These are phyloP conservation scores for Cyclostephanos tholiformis DNA, from an alignment of 108 stramenopile species.

Conservation along the genomic window DNA sequence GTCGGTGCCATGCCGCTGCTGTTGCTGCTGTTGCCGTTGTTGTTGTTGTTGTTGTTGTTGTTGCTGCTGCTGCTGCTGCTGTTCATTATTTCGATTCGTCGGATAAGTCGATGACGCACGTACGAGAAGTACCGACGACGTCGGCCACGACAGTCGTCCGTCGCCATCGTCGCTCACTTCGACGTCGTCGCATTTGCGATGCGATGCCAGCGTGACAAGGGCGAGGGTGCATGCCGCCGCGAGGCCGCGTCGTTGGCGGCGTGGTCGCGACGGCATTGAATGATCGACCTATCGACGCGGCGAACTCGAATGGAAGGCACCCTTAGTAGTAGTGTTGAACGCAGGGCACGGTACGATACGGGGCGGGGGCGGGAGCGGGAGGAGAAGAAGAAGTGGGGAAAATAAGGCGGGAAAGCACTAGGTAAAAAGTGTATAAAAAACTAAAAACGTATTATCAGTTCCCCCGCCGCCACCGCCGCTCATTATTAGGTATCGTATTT, in stretches of 20 bases:
- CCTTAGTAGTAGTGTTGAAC: no score
- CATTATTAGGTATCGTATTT: no score
- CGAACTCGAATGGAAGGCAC: neutral
- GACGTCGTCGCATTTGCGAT: neutral
- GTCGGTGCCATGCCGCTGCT: neutral
- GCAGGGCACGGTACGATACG: neutral
- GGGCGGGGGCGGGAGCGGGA: neutral
- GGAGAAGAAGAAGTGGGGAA: neutral
- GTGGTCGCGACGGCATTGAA: neutral
- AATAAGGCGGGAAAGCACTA: slow-evolving; percentile 1
- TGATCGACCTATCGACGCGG: neutral
- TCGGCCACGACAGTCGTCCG: slow-evolving; percentile 4
- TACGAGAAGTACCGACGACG: neutral
- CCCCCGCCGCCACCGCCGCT: no score
- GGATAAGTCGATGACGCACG: slow-evolving; percentile 2
- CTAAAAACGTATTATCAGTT: no score
- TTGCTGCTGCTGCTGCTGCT: neutral
- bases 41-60: no score
- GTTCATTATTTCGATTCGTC: neutral
- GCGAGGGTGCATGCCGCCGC: neutral
- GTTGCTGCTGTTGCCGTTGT: no score
- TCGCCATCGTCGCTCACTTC: neutral
- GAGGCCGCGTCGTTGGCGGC: slow-evolving; percentile 12
- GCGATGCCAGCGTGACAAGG: neutral
- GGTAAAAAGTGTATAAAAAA: no score